phyloP scores from a whole-genome alignment of 208 protist genomes.

The Trypanosoma lewisi region DNA sequence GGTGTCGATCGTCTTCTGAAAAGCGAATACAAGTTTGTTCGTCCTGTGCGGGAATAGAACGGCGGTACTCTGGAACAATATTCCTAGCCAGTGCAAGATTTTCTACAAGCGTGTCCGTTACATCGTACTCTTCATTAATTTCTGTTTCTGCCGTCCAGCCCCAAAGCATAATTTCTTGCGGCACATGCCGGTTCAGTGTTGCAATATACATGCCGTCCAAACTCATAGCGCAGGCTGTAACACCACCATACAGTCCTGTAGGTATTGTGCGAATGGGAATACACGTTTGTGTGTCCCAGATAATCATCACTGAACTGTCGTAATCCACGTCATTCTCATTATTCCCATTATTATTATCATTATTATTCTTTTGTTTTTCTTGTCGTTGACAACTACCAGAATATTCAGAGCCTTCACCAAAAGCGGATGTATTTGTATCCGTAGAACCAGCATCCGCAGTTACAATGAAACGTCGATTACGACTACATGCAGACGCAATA shows the following conservation, averaged over 20 bases:
- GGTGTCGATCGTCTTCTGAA: constrained; percentile 60
- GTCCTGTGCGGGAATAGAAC: constrained; percentile 74
- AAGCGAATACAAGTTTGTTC: constrained; percentile 89
- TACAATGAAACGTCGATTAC: constrained; percentile 89
- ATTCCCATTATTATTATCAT: constrained; percentile 15
- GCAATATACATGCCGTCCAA: constrained; percentile 87
- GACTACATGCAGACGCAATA: constrained; percentile 67
- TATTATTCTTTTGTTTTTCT: background rate
- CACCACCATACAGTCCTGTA: constrained; percentile 76
- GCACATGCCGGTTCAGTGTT: constrained; percentile 74
- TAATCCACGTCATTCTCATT: constrained; percentile 5
- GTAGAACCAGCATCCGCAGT: constrained; percentile 83
- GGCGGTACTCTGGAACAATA: constrained; percentile 58
- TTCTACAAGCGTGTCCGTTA: constrained; percentile 2
- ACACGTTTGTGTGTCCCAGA: constrained; percentile 90
- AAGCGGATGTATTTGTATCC: background rate
- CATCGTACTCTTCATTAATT: constrained; percentile 14
- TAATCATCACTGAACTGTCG: constrained; percentile 78
- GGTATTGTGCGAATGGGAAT: constrained; percentile 84
- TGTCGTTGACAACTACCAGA: background rate
- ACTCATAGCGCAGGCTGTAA: constrained; percentile 88
- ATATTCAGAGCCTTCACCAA: no score
- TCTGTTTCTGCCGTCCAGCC: constrained; percentile 68
- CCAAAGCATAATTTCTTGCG: constrained; percentile 92
- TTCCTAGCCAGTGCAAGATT: constrained; percentile 19